Conservation (phyloP, 129 eudicot genomes). For the Lactuca saligna region DNA sequence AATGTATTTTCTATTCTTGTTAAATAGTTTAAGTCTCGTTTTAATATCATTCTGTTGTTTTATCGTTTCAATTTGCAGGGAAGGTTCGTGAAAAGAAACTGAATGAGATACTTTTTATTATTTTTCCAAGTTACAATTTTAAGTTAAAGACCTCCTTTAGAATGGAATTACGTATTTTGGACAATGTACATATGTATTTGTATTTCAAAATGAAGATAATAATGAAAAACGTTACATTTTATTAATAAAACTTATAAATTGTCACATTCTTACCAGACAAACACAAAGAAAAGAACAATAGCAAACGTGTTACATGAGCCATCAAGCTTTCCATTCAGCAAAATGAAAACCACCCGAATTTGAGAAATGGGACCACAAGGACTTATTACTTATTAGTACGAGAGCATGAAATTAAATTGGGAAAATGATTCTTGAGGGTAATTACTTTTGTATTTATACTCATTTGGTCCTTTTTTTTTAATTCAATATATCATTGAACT, state of each 20-base stretch:
- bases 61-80: slow-evolving; percentile 43
- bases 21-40: neutral
- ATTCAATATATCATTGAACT: no score
- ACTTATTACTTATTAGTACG: no score
- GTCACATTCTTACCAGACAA: no score
- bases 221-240: slow-evolving; percentile 6
- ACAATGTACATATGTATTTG: slow-evolving; percentile 25
- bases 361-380: no score
- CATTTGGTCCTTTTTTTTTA: no score
- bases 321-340: no score
- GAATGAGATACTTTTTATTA: slow-evolving; percentile 1
- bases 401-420: no score
- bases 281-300: no score
- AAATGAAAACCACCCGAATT: no score
- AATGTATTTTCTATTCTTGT: neutral
- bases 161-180: slow-evolving; percentile 11
- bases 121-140: slow-evolving; percentile 1
- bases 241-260: neutral
- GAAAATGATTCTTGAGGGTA: no score
- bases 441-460: no score
- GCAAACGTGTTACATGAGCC: no score
- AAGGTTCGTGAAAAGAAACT: slow-evolving; percentile 67
- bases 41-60: neutral
- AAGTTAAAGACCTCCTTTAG: slow-evolving; percentile 2
- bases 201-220: slow-evolving; percentile 3